A percentile compares a stretch with the other conserved stretches of the same genome.
phyloP scores from a whole-genome alignment of 2,329 filamentous ascomycete genomes.

The Cladosporium velox region DNA sequence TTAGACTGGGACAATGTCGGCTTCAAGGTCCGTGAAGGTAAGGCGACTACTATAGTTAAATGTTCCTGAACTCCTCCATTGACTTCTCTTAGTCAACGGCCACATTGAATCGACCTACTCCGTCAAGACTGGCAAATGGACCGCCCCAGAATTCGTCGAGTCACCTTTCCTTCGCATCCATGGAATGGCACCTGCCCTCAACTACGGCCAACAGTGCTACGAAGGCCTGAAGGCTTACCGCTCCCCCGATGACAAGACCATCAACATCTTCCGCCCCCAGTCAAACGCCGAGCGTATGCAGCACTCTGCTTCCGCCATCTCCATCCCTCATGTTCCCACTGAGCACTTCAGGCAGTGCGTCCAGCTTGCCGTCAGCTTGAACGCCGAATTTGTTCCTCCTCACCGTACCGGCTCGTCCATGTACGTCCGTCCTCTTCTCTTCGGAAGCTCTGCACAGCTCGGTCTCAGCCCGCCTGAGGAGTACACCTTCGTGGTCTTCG shows the following conservation, averaged over 20 bases:
- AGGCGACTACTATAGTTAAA: slow-evolving; percentile 26
- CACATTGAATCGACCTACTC: slow-evolving; percentile 89
- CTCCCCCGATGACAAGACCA: slow-evolving; percentile 64
- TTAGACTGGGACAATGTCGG: slow-evolving; percentile 87
- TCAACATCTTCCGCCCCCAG: slow-evolving; percentile 85
- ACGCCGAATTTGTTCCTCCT: slow-evolving; percentile 88
- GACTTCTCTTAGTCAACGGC: slow-evolving; percentile 70
- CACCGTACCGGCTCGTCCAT: slow-evolving; percentile 85
- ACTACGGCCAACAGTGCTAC: slow-evolving; percentile 97
- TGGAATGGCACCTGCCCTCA: slow-evolving; percentile 91
- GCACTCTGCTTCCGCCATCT: slow-evolving; percentile 79
- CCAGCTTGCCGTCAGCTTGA: slow-evolving; percentile 78
- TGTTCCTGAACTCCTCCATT: not conserved
- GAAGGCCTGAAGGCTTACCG: slow-evolving; percentile 98
- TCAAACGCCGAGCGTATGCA: slow-evolving; percentile 84
- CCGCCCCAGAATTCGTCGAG: slow-evolving; percentile 72
- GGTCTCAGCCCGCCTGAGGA: slow-evolving; percentile 85
- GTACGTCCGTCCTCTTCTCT: slow-evolving; percentile 88
- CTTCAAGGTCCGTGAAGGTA: slow-evolving; percentile 88
- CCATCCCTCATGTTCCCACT: slow-evolving; percentile 76
- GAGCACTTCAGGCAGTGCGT: slow-evolving; percentile 75
- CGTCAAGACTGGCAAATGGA: slow-evolving; percentile 73
- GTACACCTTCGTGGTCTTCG: slow-evolving; percentile 88
- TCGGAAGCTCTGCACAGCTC: slow-evolving; percentile 83
- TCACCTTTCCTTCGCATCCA: slow-evolving; percentile 87